A percentile compares a stretch with the other conserved stretches of the same genome.
Conservation (phyloP, 2,329 filamentous ascomycete genomes). For the Hypoxylon sp. region DNA sequence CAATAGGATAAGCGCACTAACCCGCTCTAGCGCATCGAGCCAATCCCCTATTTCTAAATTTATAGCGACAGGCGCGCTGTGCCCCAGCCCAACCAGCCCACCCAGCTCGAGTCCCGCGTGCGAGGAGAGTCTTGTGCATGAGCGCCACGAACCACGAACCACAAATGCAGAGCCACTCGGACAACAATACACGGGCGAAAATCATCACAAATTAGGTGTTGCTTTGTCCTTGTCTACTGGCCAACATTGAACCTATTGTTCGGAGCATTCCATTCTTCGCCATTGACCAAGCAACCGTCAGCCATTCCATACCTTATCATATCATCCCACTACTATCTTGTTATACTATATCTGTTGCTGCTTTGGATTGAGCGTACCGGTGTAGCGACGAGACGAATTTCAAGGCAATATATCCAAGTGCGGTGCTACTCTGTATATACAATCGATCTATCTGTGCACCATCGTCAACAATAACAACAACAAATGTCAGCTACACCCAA, state of each 20-base stretch:
- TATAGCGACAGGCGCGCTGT: conserved; percentile 17
- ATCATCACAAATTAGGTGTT: conserved; percentile 26
- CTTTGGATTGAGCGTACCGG: conserved; percentile 28
- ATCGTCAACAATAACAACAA: conserved; percentile 34
- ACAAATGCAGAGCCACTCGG: conserved; percentile 37
- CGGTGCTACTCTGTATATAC: conserved; percentile 37
- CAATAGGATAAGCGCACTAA: conserved; percentile 35
- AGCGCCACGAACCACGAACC: conserved; percentile 36
- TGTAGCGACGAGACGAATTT: conserved; percentile 20
- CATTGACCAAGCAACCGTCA: conserved; percentile 41
- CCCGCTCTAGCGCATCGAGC: conserved; percentile 21
- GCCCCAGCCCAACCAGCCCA: too few species aligned
- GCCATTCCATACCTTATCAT: conserved; percentile 17
- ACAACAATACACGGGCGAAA: conserved; percentile 34
- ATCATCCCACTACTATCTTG: conserved; percentile 21
- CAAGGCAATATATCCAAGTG: conserved; percentile 27
- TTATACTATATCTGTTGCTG: conserved; percentile 18
- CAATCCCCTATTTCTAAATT: conserved; percentile 33
- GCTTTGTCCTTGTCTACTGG: conserved; percentile 36
- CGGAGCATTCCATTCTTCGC: conserved; percentile 35
- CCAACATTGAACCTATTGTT: conserved; percentile 32
- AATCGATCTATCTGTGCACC: conserved; percentile 25
- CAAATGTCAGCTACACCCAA: conserved; percentile 66
- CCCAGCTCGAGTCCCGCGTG: conserved; percentile 7
- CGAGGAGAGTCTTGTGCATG: conserved; percentile 26